Evolutionary conservation across 345 rosid species (phyloP).

Genomic region (Eucalyptus paniculata): DNA sequence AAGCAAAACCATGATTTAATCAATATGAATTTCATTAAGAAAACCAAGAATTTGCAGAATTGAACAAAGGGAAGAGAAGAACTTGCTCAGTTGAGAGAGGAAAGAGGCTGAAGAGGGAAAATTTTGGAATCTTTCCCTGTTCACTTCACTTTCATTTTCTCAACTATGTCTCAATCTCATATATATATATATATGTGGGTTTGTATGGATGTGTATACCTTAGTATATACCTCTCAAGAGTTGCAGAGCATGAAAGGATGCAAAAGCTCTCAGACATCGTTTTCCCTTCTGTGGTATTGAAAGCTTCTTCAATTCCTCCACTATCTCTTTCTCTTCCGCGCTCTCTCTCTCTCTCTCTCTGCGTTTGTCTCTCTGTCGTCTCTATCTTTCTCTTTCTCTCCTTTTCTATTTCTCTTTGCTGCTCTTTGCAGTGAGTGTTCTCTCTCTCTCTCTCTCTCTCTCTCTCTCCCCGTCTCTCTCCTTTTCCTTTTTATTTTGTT

Average conservation of each 20-base stretch:
- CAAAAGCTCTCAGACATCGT: slow-evolving; percentile 48
- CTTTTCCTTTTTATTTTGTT: not conserved
- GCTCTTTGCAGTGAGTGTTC: not conserved
- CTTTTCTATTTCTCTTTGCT: not conserved
- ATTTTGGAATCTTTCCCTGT: not conserved
- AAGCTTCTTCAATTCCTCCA: slow-evolving; percentile 7
- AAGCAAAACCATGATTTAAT: not conserved
- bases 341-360: slow-evolving; percentile 22
- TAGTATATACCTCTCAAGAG: slow-evolving; percentile 14
- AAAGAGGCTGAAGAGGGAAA: not conserved
- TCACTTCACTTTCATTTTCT: not conserved
- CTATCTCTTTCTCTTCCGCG: slow-evolving; percentile 26
- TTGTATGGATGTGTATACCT: not conserved
- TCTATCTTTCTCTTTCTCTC: not conserved
- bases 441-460: not conserved
- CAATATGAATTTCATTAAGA: not conserved
- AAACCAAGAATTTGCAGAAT: not conserved
- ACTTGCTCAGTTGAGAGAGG: not conserved
- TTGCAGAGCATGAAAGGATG: slow-evolving; percentile 30
- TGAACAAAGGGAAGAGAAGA: not conserved
- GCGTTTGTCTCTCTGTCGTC: slow-evolving; percentile 19
- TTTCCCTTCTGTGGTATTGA: slow-evolving; percentile 32
- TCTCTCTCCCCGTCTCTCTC: not conserved
- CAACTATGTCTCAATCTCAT: not conserved
- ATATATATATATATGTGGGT: not conserved